These are phyloP conservation scores for Microcyclospora pomicola DNA, from an alignment of 2,329 filamentous ascomycete genomes.

Conservation along the genomic window DNA sequence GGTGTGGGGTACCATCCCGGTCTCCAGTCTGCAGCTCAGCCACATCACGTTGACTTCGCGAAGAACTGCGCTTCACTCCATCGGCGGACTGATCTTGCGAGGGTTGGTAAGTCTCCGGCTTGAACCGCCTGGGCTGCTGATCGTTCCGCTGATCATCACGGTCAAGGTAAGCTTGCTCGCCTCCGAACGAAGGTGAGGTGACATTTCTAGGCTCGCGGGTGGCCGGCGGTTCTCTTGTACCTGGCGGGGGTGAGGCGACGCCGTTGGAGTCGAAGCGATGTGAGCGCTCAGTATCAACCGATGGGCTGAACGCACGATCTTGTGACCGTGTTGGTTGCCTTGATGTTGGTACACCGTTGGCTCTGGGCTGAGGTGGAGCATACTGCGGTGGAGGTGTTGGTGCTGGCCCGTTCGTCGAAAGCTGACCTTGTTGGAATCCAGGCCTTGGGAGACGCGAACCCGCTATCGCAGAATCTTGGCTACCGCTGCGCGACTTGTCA, in stretches of 20 bases:
- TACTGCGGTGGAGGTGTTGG: conserved; percentile 51
- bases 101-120: conserved; percentile 22
- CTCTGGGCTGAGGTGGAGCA: conserved; percentile 41
- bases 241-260: conserved; percentile 1
- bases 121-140: conserved; percentile 1
- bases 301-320: conserved; percentile 19
- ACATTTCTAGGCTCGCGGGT: not conserved
- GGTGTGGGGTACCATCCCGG: conserved; percentile 12
- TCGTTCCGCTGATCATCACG: not conserved
- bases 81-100: conserved; percentile 12
- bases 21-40: conserved; percentile 17
- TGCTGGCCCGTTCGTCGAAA: conserved; percentile 27
- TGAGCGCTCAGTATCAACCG: conserved; percentile 13
- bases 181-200: conserved; percentile 8
- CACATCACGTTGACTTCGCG: conserved; percentile 5
- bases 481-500: conserved; percentile 15
- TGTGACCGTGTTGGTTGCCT: conserved; percentile 18
- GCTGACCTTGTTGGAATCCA: conserved; percentile 25
- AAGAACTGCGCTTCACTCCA: conserved; percentile 5
- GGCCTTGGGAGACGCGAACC: conserved; percentile 42
- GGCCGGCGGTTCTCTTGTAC: conserved; percentile 1
- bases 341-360: conserved; percentile 12
- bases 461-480: conserved; percentile 12
- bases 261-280: conserved; percentile 12
- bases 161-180: conserved; percentile 3